Conservation (phyloP, 345 rosid species). For the Sonneratia alba region DNA sequence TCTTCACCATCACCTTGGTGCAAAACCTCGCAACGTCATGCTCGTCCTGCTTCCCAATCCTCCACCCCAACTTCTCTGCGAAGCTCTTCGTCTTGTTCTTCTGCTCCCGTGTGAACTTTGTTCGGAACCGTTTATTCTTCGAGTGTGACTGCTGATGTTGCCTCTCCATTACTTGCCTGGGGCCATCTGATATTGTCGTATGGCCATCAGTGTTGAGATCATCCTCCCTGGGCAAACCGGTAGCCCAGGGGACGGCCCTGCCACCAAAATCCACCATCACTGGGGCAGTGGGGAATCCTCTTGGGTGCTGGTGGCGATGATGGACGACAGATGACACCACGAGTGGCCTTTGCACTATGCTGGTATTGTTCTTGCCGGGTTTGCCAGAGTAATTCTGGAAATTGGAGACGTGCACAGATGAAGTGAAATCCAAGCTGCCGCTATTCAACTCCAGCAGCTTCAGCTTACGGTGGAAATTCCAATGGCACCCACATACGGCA, state of each 20-base stretch:
- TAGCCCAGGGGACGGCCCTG: neutral
- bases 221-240: slow-evolving; percentile 3
- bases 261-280: neutral
- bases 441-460: neutral
- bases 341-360: neutral
- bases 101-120: slow-evolving; percentile 39
- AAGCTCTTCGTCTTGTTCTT: slow-evolving; percentile 39
- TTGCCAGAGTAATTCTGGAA: slow-evolving; percentile 3
- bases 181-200: slow-evolving; percentile 1
- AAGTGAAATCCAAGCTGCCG: neutral
- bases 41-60: slow-evolving; percentile 35
- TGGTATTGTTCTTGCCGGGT: neutral
- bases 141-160: neutral
- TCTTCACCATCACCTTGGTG: slow-evolving; percentile 24
- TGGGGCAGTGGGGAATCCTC: neutral
- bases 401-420: neutral
- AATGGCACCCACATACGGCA: slow-evolving; percentile 30
- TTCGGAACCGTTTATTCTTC: slow-evolving; percentile 35
- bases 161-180: neutral
- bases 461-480: slow-evolving; percentile 28
- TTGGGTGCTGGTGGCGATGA: neutral
- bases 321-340: neutral
- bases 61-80: slow-evolving; percentile 46
- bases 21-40: slow-evolving; percentile 32
- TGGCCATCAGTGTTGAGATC: slow-evolving; percentile 10